Evolutionary conservation across 768 basidiomycete genomes (phyloP), one percentile per base, ranked within the genome.

Genomic region (Pilatotrama ljubarskyi): DNA sequence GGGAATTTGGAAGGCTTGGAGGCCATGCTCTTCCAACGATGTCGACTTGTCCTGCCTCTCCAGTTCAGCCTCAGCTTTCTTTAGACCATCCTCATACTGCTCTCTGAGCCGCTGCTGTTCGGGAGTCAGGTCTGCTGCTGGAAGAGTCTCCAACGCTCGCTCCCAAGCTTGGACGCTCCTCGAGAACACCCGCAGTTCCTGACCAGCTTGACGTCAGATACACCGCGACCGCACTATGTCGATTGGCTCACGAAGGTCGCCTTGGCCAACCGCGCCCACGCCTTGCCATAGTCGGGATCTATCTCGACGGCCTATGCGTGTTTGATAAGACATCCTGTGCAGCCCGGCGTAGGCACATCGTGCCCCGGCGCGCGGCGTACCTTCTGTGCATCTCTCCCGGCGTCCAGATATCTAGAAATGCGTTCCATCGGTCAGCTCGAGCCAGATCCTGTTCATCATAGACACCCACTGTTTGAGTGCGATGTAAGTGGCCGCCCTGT

Each of bases 401-500:
- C 65, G 29, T 63, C 59, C 24, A 66, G 48, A 24, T 58, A 66
- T 22, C 65, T 63, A 25, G n/a, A 13, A 6, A n/a, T 17, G 14
- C 36, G 11, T 35, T 10, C 22, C 25, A 26, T 48, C 35, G 48
- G 41, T 29, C 32, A 51, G 40, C 11, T 54, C 15, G 17, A n/a
- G 24, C 35, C 50, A 43, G n/a, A 13, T 32, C 17, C 15, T n/a
- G 15, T 11, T 20, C 9, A 32, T 14, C 40, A 26, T 24, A 29
- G 37, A 22, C 2, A 53, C 66, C 22, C 44, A 78, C 78, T 73
- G 73, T 59, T 76, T 76, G 69, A 78, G 65, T 0, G 70, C 71
- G 35, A 79, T 59, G 52, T 68, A 67, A 36, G 70, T 69, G 18
- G 78, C 79, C 3, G 80, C 77, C 17, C 79, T 75, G 66, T 81